Conservation (phyloP, 371 early-diverging fungal genomes). For the Actinomortierella ambigua region DNA sequence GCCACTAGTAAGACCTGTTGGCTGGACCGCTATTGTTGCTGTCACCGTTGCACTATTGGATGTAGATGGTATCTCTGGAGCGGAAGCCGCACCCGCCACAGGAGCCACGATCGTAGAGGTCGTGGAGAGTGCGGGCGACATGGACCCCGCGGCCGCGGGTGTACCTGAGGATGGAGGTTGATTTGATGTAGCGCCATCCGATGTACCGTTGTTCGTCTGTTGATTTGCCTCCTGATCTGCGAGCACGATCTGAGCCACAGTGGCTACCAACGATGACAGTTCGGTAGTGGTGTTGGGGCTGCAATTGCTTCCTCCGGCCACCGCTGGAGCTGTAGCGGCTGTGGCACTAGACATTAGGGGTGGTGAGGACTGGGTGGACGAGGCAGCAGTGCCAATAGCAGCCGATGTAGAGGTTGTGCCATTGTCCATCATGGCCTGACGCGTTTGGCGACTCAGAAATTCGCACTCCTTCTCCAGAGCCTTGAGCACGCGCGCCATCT, state of each 20-base stretch:
- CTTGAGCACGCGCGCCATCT: conserved; percentile 78
- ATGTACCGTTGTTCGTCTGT: conserved; percentile 1
- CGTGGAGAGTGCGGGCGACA: not conserved
- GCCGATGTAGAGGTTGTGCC: conserved; percentile 7
- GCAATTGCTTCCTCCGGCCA: no score
- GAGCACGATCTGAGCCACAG: no score
- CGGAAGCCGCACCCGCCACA: not conserved
- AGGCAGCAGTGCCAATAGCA: not conserved
- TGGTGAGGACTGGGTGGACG: not conserved
- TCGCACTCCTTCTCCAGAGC: conserved; percentile 80
- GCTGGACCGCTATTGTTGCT: not conserved
- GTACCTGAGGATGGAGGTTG: not conserved
- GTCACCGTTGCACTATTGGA: not conserved
- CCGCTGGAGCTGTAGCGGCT: no score
- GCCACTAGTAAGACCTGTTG: not conserved
- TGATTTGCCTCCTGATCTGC: not conserved
- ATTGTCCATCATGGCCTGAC: conserved; percentile 21
- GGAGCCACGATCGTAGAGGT: not conserved
- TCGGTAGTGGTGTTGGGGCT: no score
- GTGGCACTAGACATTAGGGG: not conserved
- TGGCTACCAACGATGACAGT: no score
- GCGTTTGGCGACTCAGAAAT: conserved; percentile 59
- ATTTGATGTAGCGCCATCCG: not conserved
- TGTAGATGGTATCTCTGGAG: not conserved
- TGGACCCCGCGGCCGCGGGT: conserved; percentile 1